Evolutionary conservation across 768 basidiomycete species (phyloP), one percentile per base, ranked within the genome.

Genomic region (Cystobasidium tubakii): DNA sequence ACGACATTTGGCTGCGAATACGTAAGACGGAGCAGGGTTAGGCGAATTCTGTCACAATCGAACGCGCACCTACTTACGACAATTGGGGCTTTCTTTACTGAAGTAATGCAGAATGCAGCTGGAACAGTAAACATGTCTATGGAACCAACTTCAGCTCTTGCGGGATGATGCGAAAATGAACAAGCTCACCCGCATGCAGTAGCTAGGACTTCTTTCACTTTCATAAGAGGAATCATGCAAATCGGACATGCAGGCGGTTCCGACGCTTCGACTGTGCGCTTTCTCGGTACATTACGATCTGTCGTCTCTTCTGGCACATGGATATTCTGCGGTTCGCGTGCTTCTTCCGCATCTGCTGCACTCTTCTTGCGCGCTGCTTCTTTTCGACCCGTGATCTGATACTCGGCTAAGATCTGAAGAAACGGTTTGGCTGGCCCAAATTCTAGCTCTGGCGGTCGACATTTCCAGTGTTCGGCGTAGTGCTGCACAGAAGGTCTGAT

Each of bases 181-280:
- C 7, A 7, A n/a, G n/a, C 54, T 55, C 31, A 71, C 69, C 69
- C 69, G 69, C 69, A 71, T 17, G 69, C 69, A 13, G 69, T 71
- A 1, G 39, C 53, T 12, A 71, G 54, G 10, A 71, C 34, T 27
- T 71, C 69, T 53, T 55, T 57, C 25, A 13, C 44, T 12, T 62
- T 25, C 54, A 57, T 60, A 1, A 71, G 34, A 1, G 34, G 33
- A 7, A 31, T 23, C 54, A 71, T 71, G 29, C 69, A 71, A 9
- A 71, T 71, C 17, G 69, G 69, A 62, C 69, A 71, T 3, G 33
- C n/a, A 55, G 69, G 69, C 55, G 69, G 25, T 23, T 65, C 63
- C 3, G 13, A 19, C 31, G 39, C 39, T 6, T 39, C 7, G 31
- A 10, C 15, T 19, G 21, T n/a, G 12, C 4, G 10, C 46, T 50